Base-by-base conservation (phyloP, 2,329 filamentous ascomycete species). In the Amauroascus verrucosus region DNA sequence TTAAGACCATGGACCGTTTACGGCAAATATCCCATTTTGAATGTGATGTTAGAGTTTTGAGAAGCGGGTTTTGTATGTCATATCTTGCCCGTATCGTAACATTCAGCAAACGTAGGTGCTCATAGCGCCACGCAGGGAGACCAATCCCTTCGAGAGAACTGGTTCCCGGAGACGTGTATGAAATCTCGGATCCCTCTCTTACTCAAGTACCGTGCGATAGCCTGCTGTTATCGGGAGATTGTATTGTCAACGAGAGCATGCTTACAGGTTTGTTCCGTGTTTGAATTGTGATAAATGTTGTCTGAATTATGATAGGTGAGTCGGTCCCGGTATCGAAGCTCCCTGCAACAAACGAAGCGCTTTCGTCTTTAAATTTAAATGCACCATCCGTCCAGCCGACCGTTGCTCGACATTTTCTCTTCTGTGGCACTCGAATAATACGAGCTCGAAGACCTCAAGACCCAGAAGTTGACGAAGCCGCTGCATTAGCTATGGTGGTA, bases 161-260 rank as follows among this genome's bases (percentile, higher is more conserved):
- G 20, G 90, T 96, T 8, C 93, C 94, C 1, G 93, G 93, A 30
- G 93, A 98, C 67, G 84, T 98, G 6, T 98, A 95, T 70, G 93
- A 98, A 73, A 80, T 98, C 48, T 96, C 91, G 54, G 94, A 98
- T 67, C 93, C 93, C 1, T 88, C 84, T 14, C 75, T 98, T 24
- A 81, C 81, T 2, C 87, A 95, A 61, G 86, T 97, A 57, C 93
- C 93, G 0, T 93, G 88, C 63, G 93, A 98, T 68, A 95, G 91
- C 67, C 74, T 98, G 32, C 73, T 98, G 5, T 77, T 98, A 0
- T 88, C 87, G 50, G 94, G 93, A 38, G 94, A 98, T 70, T 96
- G 90, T 64, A 97, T 98, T 58, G 90, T 98, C 59, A 98, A 98
- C 64, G 93, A 98, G 71, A 97, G 93, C 71, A 98, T 98, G 93